Base-by-base conservation (phyloP, 768 basidiomycete genomes). In the Mycena crocata region DNA sequence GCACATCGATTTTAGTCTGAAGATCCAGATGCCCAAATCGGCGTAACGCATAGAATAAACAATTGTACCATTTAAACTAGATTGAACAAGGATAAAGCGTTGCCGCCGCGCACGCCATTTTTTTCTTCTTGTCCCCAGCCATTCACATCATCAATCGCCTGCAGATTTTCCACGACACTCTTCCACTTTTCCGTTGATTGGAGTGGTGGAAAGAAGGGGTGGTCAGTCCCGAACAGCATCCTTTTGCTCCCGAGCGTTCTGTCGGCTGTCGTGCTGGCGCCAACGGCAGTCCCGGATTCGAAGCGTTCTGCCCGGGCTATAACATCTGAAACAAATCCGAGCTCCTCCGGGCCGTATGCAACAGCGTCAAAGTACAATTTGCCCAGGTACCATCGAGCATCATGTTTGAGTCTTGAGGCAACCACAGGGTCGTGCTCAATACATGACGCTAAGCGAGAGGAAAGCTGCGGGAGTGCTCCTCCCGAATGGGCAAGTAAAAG, bases 1-100 rank as follows among this genome's bases (percentile, higher is more conserved):
- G 70, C 96, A 98, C 74, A 90, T 99, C 67, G 98, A 99, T 77
- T 99, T 96, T 78, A 98, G 95, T 73, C 84, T 99, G 73, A 99
- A 99, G 86, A 91, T 99, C 67, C 95, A 96, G 79, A 86, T 85
- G 71, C 86, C 87, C 13, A 83, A 83, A 69, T 52, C 70, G 52
- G 52, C 61, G 56, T 68, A 71, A 35, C 9, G 42, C 50, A n/a
- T 44, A 73, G 50, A 66, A 44, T 44, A 52, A 34, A 23, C 31
- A 65, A 23, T n/a, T 64, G 54, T 66, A 72, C 30, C 14, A 5
- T 30, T 65, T 58, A 55, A 61, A 62, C 64, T 62, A 92, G 72
- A 69, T 85, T 82, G 75, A 96, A 95, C 65, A 96, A 77, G 66
- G 81, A 80, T 31, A 94, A 71, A 8, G 94, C 95, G 72, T 95